Evolutionary conservation across 805 yeast genomes (phyloP).

Genomic region (Starmerella sirachaensis): DNA sequence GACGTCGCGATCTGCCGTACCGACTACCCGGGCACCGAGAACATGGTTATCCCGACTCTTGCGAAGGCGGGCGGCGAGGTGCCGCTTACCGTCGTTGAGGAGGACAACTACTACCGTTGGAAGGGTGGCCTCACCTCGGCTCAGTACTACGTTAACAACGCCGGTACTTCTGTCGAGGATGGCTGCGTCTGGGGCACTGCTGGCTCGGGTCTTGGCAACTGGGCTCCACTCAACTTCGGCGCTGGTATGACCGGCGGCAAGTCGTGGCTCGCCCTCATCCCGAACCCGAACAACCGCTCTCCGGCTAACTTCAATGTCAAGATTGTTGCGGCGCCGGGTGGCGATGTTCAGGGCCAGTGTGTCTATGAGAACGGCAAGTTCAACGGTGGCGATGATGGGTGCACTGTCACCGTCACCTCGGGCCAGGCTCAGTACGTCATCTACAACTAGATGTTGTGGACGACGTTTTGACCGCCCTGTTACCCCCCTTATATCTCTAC

Average conservation of each 20-base stretch:
- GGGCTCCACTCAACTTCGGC: slow-evolving; percentile 95
- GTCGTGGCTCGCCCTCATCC: slow-evolving; percentile 79
- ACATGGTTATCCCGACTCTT: slow-evolving; percentile 90
- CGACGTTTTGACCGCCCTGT: neutral
- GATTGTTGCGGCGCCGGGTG: slow-evolving; percentile 61
- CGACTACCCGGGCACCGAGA: slow-evolving; percentile 98
- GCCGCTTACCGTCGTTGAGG: slow-evolving; percentile 70
- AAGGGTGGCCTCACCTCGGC: slow-evolving; percentile 72
- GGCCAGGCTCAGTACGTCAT: slow-evolving; percentile 81
- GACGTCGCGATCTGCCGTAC: slow-evolving; percentile 91
- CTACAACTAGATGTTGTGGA: slow-evolving; percentile 34
- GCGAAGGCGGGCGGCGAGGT: slow-evolving; percentile 53
- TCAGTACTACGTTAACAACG: slow-evolving; percentile 94
- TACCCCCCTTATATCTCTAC: neutral
- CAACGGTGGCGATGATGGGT: slow-evolving; percentile 71
- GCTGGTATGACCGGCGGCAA: slow-evolving; percentile 68
- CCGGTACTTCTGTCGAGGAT: slow-evolving; percentile 79
- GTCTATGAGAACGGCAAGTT: slow-evolving; percentile 65
- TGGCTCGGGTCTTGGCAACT: slow-evolving; percentile 81
- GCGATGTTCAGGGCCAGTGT: slow-evolving; percentile 61
- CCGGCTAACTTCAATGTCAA: slow-evolving; percentile 63
- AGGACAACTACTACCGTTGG: slow-evolving; percentile 71
- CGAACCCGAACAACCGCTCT: slow-evolving; percentile 77
- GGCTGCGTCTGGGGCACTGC: slow-evolving; percentile 90
- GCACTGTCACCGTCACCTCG: slow-evolving; percentile 79